Evolutionary conservation across 352 stramenopile species (phyloP).

Genomic region (Globisporangium spinosum): DNA sequence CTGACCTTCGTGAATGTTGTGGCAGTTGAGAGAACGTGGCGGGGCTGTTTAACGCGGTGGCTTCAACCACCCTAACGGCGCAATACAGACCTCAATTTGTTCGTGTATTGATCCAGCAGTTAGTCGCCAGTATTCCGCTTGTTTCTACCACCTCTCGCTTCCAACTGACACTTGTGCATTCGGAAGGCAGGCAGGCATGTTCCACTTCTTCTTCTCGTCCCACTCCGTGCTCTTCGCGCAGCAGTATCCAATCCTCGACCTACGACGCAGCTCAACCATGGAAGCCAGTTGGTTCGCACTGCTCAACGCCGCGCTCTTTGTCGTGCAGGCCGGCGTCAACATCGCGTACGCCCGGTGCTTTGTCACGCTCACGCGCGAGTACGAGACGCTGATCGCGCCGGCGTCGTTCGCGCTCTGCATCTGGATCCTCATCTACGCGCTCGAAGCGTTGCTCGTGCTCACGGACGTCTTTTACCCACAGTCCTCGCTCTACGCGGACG

Average conservation of each 20-base stretch:
- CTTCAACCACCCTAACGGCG: conserved; percentile 8
- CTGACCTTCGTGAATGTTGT: not conserved
- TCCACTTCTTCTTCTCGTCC: conserved; percentile 13
- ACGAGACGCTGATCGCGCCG: conserved; percentile 72
- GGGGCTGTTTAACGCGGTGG: not conserved
- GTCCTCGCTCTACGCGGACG: conserved; percentile 68
- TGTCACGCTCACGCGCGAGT: conserved; percentile 40
- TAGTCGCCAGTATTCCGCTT: not conserved
- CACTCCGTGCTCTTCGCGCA: conserved; percentile 16
- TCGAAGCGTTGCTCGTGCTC: conserved; percentile 57
- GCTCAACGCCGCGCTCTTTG: conserved; percentile 56
- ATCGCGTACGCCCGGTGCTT: conserved; percentile 61
- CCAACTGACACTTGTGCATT: conserved; percentile 11
- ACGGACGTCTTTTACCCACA: conserved; percentile 64
- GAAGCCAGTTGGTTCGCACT: conserved; percentile 49
- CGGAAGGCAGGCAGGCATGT: conserved; percentile 10
- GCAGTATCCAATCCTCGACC: conserved; percentile 13
- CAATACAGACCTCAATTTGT: not conserved
- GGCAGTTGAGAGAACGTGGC: conserved; percentile 5
- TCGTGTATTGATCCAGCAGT: conserved; percentile 8
- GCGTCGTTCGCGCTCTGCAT: conserved; percentile 56
- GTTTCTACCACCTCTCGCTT: not conserved
- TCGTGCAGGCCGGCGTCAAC: conserved; percentile 61
- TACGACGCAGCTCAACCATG: conserved; percentile 24
- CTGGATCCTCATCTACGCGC: conserved; percentile 66